Percentiles rank a stretch among this genome's conserved stretches.
Conservation (phyloP, 1,284 basidiomycete genomes). For the Heliocybe sulcata region DNA sequence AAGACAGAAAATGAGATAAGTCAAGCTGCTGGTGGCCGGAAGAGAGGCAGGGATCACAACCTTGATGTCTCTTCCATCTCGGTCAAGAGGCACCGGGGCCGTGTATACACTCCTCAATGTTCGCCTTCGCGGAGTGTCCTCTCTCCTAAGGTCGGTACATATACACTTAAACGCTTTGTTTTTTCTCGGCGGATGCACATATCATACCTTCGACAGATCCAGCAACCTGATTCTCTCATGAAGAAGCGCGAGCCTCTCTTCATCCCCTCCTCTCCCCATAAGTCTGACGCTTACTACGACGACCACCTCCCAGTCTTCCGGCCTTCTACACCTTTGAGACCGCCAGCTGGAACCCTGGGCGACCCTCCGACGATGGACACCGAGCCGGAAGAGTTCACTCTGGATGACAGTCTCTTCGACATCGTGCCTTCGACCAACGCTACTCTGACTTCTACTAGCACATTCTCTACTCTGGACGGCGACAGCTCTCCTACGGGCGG, state of each 20-base stretch:
- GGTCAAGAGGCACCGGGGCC: too few relatives aligned
- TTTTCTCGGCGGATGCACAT: too few relatives aligned
- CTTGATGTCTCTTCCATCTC: too few relatives aligned
- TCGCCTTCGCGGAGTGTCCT: too few relatives aligned
- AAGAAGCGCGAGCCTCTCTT: slow-evolving; percentile 8
- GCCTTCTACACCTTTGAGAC: background rate
- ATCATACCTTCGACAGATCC: too few relatives aligned
- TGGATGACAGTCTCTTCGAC: slow-evolving; percentile 27
- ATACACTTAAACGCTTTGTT: too few relatives aligned
- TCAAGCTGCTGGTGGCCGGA: background rate
- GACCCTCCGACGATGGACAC: slow-evolving; percentile 3
- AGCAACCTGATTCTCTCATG: background rate
- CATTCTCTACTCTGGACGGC: background rate
- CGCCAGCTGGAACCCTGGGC: background rate
- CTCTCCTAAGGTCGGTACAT: too few relatives aligned
- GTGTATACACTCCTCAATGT: too few relatives aligned
- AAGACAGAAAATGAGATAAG: background rate
- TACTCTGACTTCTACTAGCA: background rate
- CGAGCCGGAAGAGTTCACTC: slow-evolving; percentile 23
- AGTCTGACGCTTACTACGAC: slow-evolving; percentile 3
- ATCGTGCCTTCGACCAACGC: slow-evolving; percentile 15
- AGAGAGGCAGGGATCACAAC: background rate
- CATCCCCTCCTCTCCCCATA: background rate
- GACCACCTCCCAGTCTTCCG: background rate
- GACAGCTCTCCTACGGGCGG: too few relatives aligned